A percentile compares a stretch with the other conserved stretches of the same genome.
Conservation (phyloP, 768 basidiomycete species). For the Grammothele lineata region DNA sequence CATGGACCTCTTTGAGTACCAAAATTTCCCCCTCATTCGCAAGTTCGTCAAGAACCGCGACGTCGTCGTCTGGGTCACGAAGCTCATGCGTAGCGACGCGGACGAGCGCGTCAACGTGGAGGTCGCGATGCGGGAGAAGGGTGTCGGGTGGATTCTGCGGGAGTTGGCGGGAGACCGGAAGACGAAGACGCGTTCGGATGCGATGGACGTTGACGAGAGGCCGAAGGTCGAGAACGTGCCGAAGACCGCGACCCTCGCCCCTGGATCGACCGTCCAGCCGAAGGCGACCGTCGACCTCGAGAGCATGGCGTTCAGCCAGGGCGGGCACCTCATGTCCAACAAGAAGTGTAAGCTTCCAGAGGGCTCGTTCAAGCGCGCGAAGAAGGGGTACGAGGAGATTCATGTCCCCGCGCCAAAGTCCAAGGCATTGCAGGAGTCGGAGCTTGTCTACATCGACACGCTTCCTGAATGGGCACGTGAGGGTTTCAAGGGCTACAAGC, state of each 20-base stretch:
- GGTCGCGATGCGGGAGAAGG: constrained; percentile 97
- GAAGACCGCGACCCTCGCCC: constrained; percentile 81
- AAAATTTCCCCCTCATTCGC: constrained; percentile 85
- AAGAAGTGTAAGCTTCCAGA: constrained; percentile 98
- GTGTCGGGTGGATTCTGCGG: constrained; percentile 91
- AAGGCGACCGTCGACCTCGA: constrained; percentile 86
- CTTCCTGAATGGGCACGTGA: constrained; percentile 85
- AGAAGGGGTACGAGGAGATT: constrained; percentile 97
- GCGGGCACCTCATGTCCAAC: constrained; percentile 96
- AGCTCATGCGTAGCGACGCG: constrained; percentile 83
- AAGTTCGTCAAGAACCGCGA: constrained; percentile 95
- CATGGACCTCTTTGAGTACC: constrained; percentile 95
- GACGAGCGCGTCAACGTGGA: constrained; percentile 91
- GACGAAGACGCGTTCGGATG: constrained; percentile 48
- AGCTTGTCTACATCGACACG: constrained; percentile 64
- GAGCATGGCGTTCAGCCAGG: constrained; percentile 93
- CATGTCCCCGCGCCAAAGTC: constrained; percentile 93
- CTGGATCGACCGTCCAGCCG: constrained; percentile 84
- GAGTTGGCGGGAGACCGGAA: constrained; percentile 83
- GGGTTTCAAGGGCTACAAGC: constrained; percentile 76
- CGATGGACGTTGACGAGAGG: constrained; percentile 78
- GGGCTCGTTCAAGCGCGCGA: constrained; percentile 93
- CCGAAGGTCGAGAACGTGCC: constrained; percentile 46
- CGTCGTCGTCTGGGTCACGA: constrained; percentile 96
- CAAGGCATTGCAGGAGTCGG: constrained; percentile 55